Percentiles rank a stretch among this genome's conserved stretches.
phyloP scores from a whole-genome alignment of 495 filamentous ascomycete genomes.

The Pseudotulostoma volvatum region DNA sequence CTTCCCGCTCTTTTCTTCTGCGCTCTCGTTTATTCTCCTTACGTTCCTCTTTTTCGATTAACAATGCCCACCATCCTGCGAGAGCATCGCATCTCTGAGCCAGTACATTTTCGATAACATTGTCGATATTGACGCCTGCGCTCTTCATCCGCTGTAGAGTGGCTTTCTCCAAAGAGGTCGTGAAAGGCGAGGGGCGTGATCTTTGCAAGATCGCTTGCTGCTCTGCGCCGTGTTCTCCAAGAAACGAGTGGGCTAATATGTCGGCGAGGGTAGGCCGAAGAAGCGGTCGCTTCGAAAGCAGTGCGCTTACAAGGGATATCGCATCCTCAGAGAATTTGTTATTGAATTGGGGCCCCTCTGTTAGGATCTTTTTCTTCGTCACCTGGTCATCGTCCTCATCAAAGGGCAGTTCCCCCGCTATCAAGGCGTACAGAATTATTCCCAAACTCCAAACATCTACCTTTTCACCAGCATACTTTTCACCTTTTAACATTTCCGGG shows the following conservation, averaged over 20 bases:
- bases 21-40: constrained; percentile 72
- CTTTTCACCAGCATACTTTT: constrained; percentile 94
- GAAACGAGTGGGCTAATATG: constrained; percentile 75
- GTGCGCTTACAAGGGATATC: constrained; percentile 49
- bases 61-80: constrained; percentile 89
- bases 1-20: constrained; percentile 71
- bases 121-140: constrained; percentile 86
- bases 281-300: constrained; percentile 80
- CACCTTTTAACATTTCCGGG: constrained; percentile 94
- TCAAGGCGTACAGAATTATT: constrained; percentile 84
- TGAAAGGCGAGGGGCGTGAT: constrained; percentile 69
- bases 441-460: constrained; percentile 98
- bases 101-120: constrained; percentile 85
- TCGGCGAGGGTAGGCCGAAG: constrained; percentile 74
- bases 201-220: constrained; percentile 84
- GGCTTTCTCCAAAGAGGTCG: constrained; percentile 77
- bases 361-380: constrained; percentile 73
- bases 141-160: constrained; percentile 86
- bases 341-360: constrained; percentile 68
- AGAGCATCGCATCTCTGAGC: constrained; percentile 76
- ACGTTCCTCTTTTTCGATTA: constrained; percentile 90
- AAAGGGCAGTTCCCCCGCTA: constrained; percentile 86
- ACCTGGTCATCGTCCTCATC: constrained; percentile 83
- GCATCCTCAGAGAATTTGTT: constrained; percentile 65
- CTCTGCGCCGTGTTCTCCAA: constrained; percentile 71